Conservation (phyloP, 179 eudicot genomes). For the Beta macrorhiza region DNA sequence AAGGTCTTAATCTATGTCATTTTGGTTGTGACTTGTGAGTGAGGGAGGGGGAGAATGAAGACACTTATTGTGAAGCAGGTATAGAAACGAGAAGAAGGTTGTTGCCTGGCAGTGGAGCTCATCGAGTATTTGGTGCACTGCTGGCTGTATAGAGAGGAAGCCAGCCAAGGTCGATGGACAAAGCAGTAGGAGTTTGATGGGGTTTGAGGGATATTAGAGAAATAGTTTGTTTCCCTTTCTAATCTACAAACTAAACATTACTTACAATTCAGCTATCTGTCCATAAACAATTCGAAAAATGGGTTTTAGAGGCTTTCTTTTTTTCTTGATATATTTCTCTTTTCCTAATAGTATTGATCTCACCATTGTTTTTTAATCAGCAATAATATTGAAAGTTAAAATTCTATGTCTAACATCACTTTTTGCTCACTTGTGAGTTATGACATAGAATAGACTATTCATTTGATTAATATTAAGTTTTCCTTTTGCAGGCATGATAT, state of each 20-base stretch:
- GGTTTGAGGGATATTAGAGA: background rate
- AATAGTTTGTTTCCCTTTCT: background rate
- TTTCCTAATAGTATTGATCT: background rate
- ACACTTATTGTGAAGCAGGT: background rate
- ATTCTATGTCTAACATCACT: background rate
- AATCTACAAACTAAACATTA: background rate
- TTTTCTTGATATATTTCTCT: background rate
- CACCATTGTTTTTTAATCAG: background rate
- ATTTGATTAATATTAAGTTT: conserved; percentile 11
- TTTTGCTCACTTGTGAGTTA: background rate
- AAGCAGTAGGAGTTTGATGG: background rate
- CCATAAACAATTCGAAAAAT: background rate
- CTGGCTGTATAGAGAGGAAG: background rate
- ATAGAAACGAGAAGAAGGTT: background rate
- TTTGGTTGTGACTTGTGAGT: background rate
- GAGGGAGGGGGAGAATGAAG: background rate
- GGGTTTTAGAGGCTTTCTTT: background rate
- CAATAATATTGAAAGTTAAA: background rate
- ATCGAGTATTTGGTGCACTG: background rate
- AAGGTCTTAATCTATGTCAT: background rate
- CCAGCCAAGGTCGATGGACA: background rate
- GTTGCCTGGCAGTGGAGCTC: background rate
- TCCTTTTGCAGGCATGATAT: conserved; percentile 64
- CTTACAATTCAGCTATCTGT: no score
- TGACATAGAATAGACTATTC: background rate